Percentiles rank a stretch among this genome's conserved stretches.
phyloP scores from a whole-genome alignment of 306 rosid species.

The Trifolium fragiferum region DNA sequence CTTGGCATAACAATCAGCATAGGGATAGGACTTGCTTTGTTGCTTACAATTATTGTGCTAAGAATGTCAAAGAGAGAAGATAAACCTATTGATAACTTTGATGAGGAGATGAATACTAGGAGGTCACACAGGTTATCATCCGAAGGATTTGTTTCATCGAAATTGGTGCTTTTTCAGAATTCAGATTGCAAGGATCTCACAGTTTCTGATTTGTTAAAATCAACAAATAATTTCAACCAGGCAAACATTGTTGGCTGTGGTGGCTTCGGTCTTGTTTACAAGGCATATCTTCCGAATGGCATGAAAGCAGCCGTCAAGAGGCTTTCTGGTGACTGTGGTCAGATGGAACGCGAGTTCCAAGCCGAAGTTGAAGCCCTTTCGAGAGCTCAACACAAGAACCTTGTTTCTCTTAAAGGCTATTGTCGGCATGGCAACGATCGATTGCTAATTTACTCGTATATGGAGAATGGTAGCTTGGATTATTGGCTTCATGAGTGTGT shows the following conservation, averaged over 20 bases:
- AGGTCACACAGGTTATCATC: constrained; percentile 67
- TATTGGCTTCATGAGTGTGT: constrained; percentile 81
- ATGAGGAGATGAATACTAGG: constrained; percentile 57
- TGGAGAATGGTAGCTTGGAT: constrained; percentile 88
- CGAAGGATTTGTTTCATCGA: constrained; percentile 66
- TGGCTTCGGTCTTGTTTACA: constrained; percentile 86
- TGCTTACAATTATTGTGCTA: constrained; percentile 61
- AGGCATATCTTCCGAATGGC: constrained; percentile 77
- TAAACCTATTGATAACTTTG: constrained; percentile 46
- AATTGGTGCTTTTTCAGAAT: constrained; percentile 74
- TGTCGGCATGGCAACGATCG: constrained; percentile 71
- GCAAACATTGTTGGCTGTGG: constrained; percentile 87
- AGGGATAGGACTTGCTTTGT: constrained; percentile 65
- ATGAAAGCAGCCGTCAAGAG: constrained; percentile 76
- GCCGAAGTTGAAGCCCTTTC: constrained; percentile 94
- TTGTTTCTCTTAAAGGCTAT: constrained; percentile 81
- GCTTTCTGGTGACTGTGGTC: constrained; percentile 87
- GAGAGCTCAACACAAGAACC: constrained; percentile 86
- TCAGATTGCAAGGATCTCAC: constrained; percentile 75
- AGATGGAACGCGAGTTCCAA: constrained; percentile 84
- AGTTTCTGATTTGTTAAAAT: constrained; percentile 67
- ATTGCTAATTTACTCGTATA: constrained; percentile 75
- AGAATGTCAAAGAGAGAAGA: constrained; percentile 57
- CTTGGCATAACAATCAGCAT: constrained; percentile 61
- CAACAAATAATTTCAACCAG: constrained; percentile 79